phyloP scores from a whole-genome alignment of 805 yeast species.

The Scheffersomyces spartinae region DNA sequence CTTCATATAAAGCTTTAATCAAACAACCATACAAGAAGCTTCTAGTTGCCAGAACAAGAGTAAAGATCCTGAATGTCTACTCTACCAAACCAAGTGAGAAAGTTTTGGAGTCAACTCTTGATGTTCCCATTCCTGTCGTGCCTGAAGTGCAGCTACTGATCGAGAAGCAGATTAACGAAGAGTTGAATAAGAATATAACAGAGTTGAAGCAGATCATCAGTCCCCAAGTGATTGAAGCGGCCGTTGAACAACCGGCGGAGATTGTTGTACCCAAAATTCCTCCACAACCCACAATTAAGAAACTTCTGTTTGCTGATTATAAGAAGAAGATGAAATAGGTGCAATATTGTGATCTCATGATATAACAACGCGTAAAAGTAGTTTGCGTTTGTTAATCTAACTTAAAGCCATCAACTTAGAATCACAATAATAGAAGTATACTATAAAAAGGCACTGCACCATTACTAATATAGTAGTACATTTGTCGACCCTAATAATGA shows the following conservation, averaged over 20 bases:
- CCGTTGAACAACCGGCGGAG: slow-evolving; percentile 5
- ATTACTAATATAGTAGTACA: no score
- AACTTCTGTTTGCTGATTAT: slow-evolving; percentile 66
- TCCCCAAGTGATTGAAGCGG: slow-evolving; percentile 1
- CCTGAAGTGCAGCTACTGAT: slow-evolving; percentile 3
- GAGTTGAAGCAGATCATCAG: slow-evolving; percentile 2
- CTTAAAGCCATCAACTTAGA: no score
- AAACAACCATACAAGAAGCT: slow-evolving; percentile 5
- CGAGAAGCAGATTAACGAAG: slow-evolving; percentile 3
- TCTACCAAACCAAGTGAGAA: slow-evolving; percentile 5
- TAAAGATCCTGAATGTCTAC: slow-evolving; percentile 7
- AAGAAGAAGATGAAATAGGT: slow-evolving; percentile 40
- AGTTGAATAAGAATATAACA: slow-evolving; percentile 1
- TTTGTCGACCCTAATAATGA: no score
- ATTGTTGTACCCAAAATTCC: slow-evolving; percentile 21
- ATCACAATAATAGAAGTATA: no score
- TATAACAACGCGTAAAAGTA: no score
- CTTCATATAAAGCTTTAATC: slow-evolving; percentile 3
- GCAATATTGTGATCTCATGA: neutral
- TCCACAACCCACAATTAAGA: no score
- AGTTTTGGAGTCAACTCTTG: slow-evolving; percentile 5
- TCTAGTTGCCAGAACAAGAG: no score
- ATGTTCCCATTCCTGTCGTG: slow-evolving; percentile 10
- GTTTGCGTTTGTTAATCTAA: no score
- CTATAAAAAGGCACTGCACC: no score